Evolutionary conservation across 768 basidiomycete genomes (phyloP).

Genomic region (Trametes punicea): DNA sequence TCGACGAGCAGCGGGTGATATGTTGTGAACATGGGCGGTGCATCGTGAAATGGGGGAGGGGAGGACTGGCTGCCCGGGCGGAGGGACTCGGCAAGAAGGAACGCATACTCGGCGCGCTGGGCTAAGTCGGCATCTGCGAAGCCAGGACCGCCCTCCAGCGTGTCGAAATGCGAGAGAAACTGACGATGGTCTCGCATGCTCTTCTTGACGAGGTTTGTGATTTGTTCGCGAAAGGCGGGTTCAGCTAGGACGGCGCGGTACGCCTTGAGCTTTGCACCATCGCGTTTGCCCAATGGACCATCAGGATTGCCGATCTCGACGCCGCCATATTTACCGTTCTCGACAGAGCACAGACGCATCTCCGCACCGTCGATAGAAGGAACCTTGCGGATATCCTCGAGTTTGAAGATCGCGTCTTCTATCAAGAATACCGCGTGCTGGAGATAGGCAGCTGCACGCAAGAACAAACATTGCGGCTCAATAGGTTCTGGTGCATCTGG

Average conservation of each 20-base stretch:
- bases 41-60: slow-evolving; percentile 37
- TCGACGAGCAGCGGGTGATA: slow-evolving; percentile 91
- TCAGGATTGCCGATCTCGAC: slow-evolving; percentile 81
- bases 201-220: slow-evolving; percentile 62
- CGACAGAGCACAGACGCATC: slow-evolving; percentile 71
- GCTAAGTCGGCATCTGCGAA: slow-evolving; percentile 39
- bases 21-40: slow-evolving; percentile 72
- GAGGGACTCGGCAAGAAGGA: slow-evolving; percentile 61
- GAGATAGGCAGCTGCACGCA: slow-evolving; percentile 79
- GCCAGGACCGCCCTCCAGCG: slow-evolving; percentile 47
- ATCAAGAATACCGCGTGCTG: slow-evolving; percentile 76
- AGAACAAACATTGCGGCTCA: slow-evolving; percentile 79
- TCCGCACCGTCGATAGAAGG: slow-evolving; percentile 67
- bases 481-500: slow-evolving; percentile 84
- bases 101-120: slow-evolving; percentile 61
- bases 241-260: slow-evolving; percentile 62
- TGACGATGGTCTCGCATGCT: slow-evolving; percentile 81
- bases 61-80: slow-evolving; percentile 55
- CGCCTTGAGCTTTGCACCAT: slow-evolving; percentile 57
- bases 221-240: slow-evolving; percentile 54
- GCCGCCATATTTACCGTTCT: slow-evolving; percentile 76
- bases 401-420: slow-evolving; percentile 63
- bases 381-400: slow-evolving; percentile 66
- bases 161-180: slow-evolving; percentile 81
- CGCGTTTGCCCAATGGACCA: slow-evolving; percentile 63